Percentiles rank a stretch among this genome's conserved stretches.
phyloP scores from a whole-genome alignment of 176 grass and related monocot species.

The Neostapfia colusana region DNA sequence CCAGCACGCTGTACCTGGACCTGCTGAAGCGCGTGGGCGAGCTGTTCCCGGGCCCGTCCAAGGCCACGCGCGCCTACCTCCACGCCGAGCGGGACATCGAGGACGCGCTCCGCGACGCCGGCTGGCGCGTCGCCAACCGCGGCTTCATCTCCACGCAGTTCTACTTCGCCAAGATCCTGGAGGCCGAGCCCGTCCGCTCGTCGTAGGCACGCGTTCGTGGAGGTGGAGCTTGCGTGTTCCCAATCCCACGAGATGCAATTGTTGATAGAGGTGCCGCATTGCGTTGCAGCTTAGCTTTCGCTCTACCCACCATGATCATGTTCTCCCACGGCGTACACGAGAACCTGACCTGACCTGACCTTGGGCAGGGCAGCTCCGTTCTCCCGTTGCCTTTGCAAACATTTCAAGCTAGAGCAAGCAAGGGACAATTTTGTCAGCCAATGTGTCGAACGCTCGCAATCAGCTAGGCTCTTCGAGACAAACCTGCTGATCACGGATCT shows the following conservation, averaged over 20 bases:
- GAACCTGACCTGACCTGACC: too few species aligned
- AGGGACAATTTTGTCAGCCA: too few species aligned
- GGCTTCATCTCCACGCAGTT: constrained; percentile 93
- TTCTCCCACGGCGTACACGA: too few species aligned
- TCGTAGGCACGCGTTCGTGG: background rate
- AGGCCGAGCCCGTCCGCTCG: constrained; percentile 57
- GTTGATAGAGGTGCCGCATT: constrained; percentile 1
- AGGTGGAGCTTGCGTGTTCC: background rate
- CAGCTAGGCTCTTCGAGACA: too few species aligned
- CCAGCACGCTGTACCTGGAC: constrained; percentile 75
- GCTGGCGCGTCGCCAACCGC: constrained; percentile 66
- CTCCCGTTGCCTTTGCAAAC: too few species aligned
- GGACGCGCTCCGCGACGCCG: constrained; percentile 64
- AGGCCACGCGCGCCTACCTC: constrained; percentile 86
- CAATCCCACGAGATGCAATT: background rate
- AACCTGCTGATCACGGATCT: background rate
- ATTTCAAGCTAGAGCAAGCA: too few species aligned
- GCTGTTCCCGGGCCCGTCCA: constrained; percentile 84
- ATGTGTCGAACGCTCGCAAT: too few species aligned
- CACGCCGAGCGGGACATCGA: constrained; percentile 80
- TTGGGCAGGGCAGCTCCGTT: too few species aligned
- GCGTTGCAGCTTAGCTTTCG: too few species aligned
- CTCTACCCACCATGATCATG: too few species aligned
- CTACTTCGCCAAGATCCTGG: constrained; percentile 89
- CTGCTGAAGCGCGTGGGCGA: constrained; percentile 86